Base-by-base conservation (phyloP, 2,329 filamentous ascomycete species). In the Ambrosiella xylebori region DNA sequence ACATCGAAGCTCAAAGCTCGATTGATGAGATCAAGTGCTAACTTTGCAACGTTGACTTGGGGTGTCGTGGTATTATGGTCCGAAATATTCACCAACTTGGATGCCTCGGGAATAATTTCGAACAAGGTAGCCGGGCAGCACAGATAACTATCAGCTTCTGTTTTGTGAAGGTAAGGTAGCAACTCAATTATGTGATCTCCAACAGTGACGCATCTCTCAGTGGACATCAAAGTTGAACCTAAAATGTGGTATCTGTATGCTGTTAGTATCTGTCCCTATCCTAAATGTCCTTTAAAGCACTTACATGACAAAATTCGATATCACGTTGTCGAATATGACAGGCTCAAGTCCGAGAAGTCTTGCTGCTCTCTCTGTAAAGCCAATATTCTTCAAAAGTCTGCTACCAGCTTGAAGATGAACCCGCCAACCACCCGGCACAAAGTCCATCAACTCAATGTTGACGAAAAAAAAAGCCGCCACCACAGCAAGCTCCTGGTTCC, bases 401-500 rank as follows among this genome's bases (percentile, higher is more conserved):
- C 27, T 27, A 27, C 27, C 27, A 27, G 27, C 27, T 27, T 27
- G 27, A 27, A 27, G 27, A 27, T 27, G 27, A 27, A 3, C 27
- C 27, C 27, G 27, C 27, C 27, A 27, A 3, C 27, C 27, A 27
- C 27, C 27, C 27, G 27, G 27, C 2, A 27, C 27, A 27, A 27
- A 27, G 27, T 27, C 27, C 27, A 27, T 27, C 27, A 27, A 27
- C 27, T 27, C 27, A 27, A 27, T 27, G 27, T 27, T 27, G 27
- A 27, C 27, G 59, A 76, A 76, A 64, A 76, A 76, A 54, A 76
- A 69, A 59, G 75, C 71, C 1, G 74, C 73, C 7, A 74, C 74
- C 13, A 76, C 66, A 36, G 74, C 66, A 38, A 75, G 71, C 61
- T 76, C 73, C 51, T 69, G 72, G n/a, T 71, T 71, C 1, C 67